Percentiles rank a stretch among this genome's conserved stretches.
These are phyloP conservation scores for Saccharomycodes ludwigii DNA, from an alignment of 805 yeast genomes.

Conservation along the genomic window DNA sequence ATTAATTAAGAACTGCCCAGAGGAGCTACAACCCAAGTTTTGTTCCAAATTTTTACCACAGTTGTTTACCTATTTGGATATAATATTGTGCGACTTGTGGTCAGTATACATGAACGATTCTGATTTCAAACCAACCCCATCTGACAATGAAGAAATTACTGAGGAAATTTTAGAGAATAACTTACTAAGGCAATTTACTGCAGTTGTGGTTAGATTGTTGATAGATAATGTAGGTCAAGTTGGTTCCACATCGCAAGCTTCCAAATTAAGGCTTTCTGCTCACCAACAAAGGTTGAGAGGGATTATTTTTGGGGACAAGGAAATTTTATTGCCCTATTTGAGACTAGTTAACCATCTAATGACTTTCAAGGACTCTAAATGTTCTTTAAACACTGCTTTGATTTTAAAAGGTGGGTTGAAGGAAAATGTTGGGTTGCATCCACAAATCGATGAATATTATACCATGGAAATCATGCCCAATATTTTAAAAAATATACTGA, in stretches of 20 bases:
- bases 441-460: constrained; percentile 56
- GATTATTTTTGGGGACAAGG: constrained; percentile 50
- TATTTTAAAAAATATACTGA: constrained; percentile 52
- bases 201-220: constrained; percentile 74
- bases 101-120: constrained; percentile 26
- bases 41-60: constrained; percentile 71
- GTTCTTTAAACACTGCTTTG: constrained; percentile 81
- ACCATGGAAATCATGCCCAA: constrained; percentile 48
- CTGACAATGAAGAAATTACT: constrained; percentile 74
- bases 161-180: constrained; percentile 99
- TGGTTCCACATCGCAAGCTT: constrained; percentile 29
- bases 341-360: constrained; percentile 65
- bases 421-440: constrained; percentile 55
- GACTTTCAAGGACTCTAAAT: constrained; percentile 77
- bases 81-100: constrained; percentile 70
- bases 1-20: constrained; percentile 81
- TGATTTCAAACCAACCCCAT: constrained; percentile 33
- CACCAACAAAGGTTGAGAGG: constrained; percentile 56
- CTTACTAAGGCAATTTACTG: constrained; percentile 81
- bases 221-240: constrained; percentile 83
- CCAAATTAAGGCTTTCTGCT: constrained; percentile 24
- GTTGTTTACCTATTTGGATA: constrained; percentile 60
- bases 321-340: constrained; percentile 66
- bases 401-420: constrained; percentile 64
- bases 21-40: constrained; percentile 49